Conservation (phyloP, 495 filamentous ascomycete species). For the Emericellopsis terricola region DNA sequence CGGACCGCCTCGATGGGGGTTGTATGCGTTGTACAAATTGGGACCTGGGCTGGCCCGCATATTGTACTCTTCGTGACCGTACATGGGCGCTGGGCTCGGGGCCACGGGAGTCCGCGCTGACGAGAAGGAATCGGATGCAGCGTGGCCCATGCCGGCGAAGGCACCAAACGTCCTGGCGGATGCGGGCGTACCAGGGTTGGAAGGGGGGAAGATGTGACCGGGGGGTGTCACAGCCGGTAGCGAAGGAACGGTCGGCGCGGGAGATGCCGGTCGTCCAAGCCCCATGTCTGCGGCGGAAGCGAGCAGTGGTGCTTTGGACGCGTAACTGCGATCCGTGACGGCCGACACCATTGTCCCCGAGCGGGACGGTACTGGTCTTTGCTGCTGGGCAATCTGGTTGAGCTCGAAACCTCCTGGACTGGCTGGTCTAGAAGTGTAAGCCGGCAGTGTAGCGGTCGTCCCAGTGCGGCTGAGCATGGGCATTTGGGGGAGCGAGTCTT, state of each 20-base stretch:
- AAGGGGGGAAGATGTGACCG: conserved; percentile 1
- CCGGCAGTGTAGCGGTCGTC: conserved; percentile 46
- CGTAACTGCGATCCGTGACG: conserved; percentile 17
- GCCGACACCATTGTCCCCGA: conserved; percentile 16
- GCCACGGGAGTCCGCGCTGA: conserved; percentile 12
- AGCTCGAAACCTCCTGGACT: conserved; percentile 32
- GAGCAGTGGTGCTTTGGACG: conserved; percentile 37
- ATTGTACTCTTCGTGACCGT: too few species aligned
- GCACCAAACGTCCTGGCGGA: not conserved
- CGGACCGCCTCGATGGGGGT: too few species aligned
- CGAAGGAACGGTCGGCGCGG: conserved; percentile 9
- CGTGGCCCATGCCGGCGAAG: not conserved
- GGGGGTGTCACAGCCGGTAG: too few species aligned
- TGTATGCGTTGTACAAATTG: not conserved
- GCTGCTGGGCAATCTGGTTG: conserved; percentile 22
- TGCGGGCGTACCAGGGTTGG: not conserved
- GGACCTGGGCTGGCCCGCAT: not conserved
- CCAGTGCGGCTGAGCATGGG: conserved; percentile 44
- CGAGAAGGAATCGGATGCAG: not conserved
- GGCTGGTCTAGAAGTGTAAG: conserved; percentile 38
- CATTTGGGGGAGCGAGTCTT: conserved; percentile 39
- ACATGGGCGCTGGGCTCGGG: not conserved
- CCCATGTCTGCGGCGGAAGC: conserved; percentile 31
- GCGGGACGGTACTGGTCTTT: conserved; percentile 21
- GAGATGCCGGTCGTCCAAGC: conserved; percentile 22